Evolutionary conservation across 2,329 filamentous ascomycete genomes (phyloP).

Genomic region (Fusarium nelsonii): DNA sequence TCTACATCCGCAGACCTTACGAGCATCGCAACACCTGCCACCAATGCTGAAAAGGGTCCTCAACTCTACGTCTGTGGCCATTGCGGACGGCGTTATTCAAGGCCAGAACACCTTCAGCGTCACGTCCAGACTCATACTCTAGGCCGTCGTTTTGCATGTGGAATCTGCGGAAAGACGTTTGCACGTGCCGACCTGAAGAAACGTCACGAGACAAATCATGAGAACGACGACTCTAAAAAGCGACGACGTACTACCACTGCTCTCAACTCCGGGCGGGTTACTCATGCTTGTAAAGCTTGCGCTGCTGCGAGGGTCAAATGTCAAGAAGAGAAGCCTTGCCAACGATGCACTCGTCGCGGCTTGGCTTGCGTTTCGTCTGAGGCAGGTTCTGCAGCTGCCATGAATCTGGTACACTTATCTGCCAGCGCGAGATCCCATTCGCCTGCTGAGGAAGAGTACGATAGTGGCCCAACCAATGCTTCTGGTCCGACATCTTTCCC

Average conservation of each 20-base stretch:
- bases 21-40: slow-evolving; percentile 5
- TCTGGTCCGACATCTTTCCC: slow-evolving; percentile 17
- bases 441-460: slow-evolving; percentile 41
- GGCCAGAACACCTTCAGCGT: slow-evolving; percentile 66
- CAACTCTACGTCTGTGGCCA: slow-evolving; percentile 65
- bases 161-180: slow-evolving; percentile 66
- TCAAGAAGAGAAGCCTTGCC: slow-evolving; percentile 67
- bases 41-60: slow-evolving; percentile 45
- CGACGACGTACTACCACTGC: slow-evolving; percentile 60
- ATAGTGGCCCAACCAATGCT: slow-evolving; percentile 22
- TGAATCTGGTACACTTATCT: slow-evolving; percentile 60
- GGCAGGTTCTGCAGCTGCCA: slow-evolving; percentile 56
- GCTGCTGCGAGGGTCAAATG: slow-evolving; percentile 67
- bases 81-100: slow-evolving; percentile 64
- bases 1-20: slow-evolving; percentile 16
- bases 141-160: slow-evolving; percentile 62
- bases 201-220: slow-evolving; percentile 65
- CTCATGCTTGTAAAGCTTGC: slow-evolving; percentile 65
- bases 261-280: slow-evolving; percentile 62
- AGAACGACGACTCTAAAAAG: slow-evolving; percentile 62
- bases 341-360: slow-evolving; percentile 62
- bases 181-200: slow-evolving; percentile 66
- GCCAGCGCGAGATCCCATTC: slow-evolving; percentile 51
- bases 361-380: slow-evolving; percentile 58
- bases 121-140: slow-evolving; percentile 65